Base-by-base conservation (phyloP, 352 stramenopile genomes). In the Pythium phragmitis region DNA sequence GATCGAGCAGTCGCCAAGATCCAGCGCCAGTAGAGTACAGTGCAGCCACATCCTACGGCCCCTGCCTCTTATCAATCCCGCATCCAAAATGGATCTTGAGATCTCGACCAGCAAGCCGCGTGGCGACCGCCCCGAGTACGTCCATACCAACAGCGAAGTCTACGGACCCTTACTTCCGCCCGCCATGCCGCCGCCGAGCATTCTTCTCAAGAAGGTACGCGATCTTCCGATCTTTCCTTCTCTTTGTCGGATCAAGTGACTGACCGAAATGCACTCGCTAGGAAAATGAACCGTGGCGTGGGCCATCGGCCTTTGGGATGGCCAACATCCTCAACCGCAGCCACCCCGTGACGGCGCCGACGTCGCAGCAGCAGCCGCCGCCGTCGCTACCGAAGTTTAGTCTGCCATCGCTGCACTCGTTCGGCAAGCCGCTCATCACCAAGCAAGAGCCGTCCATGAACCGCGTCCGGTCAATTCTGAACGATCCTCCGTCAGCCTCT, bases 311-410 rank as follows among this genome's bases (percentile, higher is more conserved):
- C 39, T 94, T 94, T 57, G 83, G 83, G 28, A 76, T 94, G 60
- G 86, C 86, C 30, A 91, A 88, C 63, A 86, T 94, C 54, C 74
- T 94, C 50, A 92, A 94, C 59, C 80, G 80, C 45, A 75, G 57
- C 26, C 34, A 56, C 41, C 28, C 48, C 37, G 33, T 46, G n/a
- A 12, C 48, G 19, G 63, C 55, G n/a, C 39, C 68, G 64, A n/a
- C 17, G 12, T 42, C 28, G 19, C 55, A 53, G 19, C 55, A 53
- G 34, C 54, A 45, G 33, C 55, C 23, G 19, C 48, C 53, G 45
- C 54, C 45, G 60, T 42, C 69, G 39, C 75, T 86, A 52, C 79
- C 82, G 12, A 84, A 73, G 60, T 88, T 94, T 67, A 94, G 72
- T 45, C 72, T 95, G 34, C 86, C 86, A 42, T 85, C 86, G 48